phyloP scores from a whole-genome alignment of 2,329 filamentous ascomycete genomes.

The Alternaria hordeiaustralica region DNA sequence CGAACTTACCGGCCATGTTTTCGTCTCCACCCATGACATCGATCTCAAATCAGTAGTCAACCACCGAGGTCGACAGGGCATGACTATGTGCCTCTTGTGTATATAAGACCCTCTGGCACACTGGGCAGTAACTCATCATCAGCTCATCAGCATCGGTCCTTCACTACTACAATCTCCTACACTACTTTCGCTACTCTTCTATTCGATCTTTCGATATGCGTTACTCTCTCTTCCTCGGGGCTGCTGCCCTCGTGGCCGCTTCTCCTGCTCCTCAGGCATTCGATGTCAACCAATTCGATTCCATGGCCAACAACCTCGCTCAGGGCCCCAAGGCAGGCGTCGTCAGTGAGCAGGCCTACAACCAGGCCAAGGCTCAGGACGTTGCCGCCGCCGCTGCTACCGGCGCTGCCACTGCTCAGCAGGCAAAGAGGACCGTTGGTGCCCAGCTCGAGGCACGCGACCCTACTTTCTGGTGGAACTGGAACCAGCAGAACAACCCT shows the following conservation, averaged over 20 bases:
- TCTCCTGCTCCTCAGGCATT: conserved; percentile 31
- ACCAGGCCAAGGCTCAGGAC: conserved; percentile 18
- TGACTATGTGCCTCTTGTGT: background rate
- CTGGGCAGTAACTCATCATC: conserved; percentile 4
- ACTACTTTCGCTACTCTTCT: background rate
- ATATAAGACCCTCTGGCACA: conserved; percentile 6
- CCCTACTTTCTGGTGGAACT: conserved; percentile 10
- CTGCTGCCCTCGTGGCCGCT: conserved; percentile 29
- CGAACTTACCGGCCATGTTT: conserved; percentile 7
- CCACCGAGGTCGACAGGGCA: background rate
- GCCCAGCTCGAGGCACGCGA: conserved; percentile 7
- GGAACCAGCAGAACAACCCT: conserved; percentile 4
- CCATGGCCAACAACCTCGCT: conserved; percentile 8
- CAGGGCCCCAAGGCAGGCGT: conserved; percentile 26
- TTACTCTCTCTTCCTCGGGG: conserved; percentile 27
- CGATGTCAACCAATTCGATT: conserved; percentile 12
- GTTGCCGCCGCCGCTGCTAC: conserved; percentile 20
- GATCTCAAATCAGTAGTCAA: conserved; percentile 6
- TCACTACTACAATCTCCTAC: conserved; percentile 6
- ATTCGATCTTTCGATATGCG: conserved; percentile 23
- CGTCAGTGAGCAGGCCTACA: conserved; percentile 17
- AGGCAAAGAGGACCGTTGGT: conserved; percentile 16
- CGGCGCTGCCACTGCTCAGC: conserved; percentile 18
- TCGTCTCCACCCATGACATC: conserved; percentile 9
- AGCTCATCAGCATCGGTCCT: conserved; percentile 6